Evolutionary conservation across 2,329 filamentous ascomycete species (phyloP), one percentile per base, ranked within the genome.

Genomic region (Mycosphaerelloides madeirae): DNA sequence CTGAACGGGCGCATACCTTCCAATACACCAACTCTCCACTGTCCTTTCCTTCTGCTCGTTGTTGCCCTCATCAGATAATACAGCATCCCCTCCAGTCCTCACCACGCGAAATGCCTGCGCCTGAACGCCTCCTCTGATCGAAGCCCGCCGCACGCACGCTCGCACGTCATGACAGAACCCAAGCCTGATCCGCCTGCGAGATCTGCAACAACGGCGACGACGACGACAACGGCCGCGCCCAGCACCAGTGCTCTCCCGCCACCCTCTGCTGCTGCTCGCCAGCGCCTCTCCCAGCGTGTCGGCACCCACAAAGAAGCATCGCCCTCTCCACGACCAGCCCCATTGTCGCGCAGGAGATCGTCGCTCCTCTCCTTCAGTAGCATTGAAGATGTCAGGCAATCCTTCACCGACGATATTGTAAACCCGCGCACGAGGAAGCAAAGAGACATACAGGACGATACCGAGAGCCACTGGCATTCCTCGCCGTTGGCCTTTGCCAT

Each of bases 401-500:
- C 78, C 2, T 85, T 84, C 15, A 84, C 83, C 0, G 82, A 86
- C 57, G 81, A 86, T 53, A 71, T 93, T 19, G 69, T 91, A 6
- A 70, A 79, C 20, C 74, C 72, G 62, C 53, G 55, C 9, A 56
- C 60, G 12, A 25, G 22, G 22, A 25, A 31, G 31, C 68, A 65
- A n/a, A 39, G 37, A 8, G 20, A 19, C 19, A 62, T 67, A 31
- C 53, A 73, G 20, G 46, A 68, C 19, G 58, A 68, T 14, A 65
- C 71, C 13, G 79, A 83, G 29, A 84, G 85, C 1, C 75, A 81
- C 49, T 87, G 88, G 79, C 83, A 93, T 49, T 86, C 82, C 2
- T 72, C 86, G n/a, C 89, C 91, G 1, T 70, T 97, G 28, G 83
- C 81, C 0, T 84, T 95, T 62, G 90, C 88, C 2, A 75, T 96